Evolutionary conservation across 495 filamentous ascomycete species (phyloP), one percentile per base, ranked within the genome.

Genomic region (Penicillium lagena): DNA sequence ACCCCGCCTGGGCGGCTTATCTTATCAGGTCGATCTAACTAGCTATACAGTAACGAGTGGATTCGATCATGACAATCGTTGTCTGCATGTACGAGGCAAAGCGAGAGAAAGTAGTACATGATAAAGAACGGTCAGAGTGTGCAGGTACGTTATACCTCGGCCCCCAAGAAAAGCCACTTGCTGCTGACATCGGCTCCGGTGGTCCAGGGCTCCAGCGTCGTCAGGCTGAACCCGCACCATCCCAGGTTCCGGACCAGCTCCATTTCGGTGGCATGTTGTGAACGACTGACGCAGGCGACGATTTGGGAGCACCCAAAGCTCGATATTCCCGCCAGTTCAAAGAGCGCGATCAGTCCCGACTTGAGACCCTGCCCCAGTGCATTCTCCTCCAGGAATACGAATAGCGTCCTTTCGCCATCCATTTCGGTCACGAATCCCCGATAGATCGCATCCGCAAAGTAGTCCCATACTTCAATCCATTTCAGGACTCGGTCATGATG

Each of bases 221-320:
- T 81, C 40, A 89, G 72, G 56, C 82, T 85, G 54, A 95, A 96
- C 29, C 90, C 90, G 51, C 90, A 90, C 90, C 90, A 96, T 52
- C 90, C 85, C 31, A 96, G 77, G 45, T 87, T 87, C 54, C 81
- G 83, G 47, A 83, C 79, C 42, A 94, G 71, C 40, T 81, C 72
- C 50, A 81, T 73, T 40, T 77, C 68, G 35, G 82, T 70, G 39
- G 80, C 67, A 17, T 76, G 71, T 33, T 76, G 68, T 14, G 65
- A 71, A 39, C 89, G 81, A 55, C 87, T 86, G 37, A 95, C 71
- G 62, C 87, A 90, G 52, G 89, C 81, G 32, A 95, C 78, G 37
- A 95, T 79, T 54, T 83, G 79, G 13, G 80, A 77, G 61, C 90
- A 94, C 46, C 64, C 77, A 56, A 95, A 81, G 40, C 75, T 75